Conservation (phyloP, 2,329 filamentous ascomycete genomes). For the Zymoseptoria passerinii region DNA sequence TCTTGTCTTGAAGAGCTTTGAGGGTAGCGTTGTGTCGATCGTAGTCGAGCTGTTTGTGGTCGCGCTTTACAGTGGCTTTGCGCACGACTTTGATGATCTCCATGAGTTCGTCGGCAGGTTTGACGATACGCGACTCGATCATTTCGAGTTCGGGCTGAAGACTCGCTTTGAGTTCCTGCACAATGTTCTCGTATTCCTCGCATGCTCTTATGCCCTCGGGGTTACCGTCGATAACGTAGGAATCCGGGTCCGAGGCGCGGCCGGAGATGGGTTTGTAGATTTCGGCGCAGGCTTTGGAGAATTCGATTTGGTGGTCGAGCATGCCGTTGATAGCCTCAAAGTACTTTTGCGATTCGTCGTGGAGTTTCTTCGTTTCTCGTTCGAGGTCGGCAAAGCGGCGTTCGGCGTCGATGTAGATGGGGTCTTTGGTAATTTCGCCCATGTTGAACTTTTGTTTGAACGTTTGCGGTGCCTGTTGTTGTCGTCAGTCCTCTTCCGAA, state of each 20-base stretch:
- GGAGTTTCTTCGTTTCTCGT: constrained; percentile 89
- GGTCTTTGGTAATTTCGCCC: constrained; percentile 89
- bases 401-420: constrained; percentile 90
- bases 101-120: constrained; percentile 83
- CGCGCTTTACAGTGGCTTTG: constrained; percentile 79
- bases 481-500: constrained; percentile 13
- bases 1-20: constrained; percentile 96
- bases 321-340: constrained; percentile 97
- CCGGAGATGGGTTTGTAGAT: constrained; percentile 98
- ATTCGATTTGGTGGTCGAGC: constrained; percentile 95
- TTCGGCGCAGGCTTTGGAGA: constrained; percentile 90
- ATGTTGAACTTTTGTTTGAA: constrained; percentile 91
- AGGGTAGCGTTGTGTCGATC: constrained; percentile 74
- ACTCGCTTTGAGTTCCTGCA: constrained; percentile 81
- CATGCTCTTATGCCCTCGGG: constrained; percentile 88
- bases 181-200: constrained; percentile 89
- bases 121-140: constrained; percentile 87
- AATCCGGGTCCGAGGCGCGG: constrained; percentile 85
- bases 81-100: constrained; percentile 93
- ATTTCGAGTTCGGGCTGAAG: constrained; percentile 90
- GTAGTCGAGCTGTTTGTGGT: constrained; percentile 96
- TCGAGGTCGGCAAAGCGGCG: constrained; percentile 84
- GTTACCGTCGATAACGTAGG: constrained; percentile 73
- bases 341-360: constrained; percentile 96
- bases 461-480: constrained; percentile 68